Conservation (phyloP, 371 early-diverging fungal genomes). For the Apophysomyces sp. region DNA sequence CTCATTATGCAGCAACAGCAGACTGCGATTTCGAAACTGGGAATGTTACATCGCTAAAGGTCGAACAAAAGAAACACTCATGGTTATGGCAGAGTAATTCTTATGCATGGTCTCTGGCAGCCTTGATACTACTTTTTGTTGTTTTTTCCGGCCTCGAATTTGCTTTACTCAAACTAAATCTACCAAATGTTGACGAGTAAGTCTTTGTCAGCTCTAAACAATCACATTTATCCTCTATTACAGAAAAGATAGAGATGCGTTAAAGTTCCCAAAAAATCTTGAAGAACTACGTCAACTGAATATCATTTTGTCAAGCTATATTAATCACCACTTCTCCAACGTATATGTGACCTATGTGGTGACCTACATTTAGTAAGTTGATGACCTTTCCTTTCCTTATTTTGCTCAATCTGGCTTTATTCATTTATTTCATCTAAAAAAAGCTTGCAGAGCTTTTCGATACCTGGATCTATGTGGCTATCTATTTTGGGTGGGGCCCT, state of each 20-base stretch:
- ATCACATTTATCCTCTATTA: neutral
- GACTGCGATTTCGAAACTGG: neutral
- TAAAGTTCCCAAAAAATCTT: conserved; percentile 58
- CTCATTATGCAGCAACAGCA: neutral
- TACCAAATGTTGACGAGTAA: conserved; percentile 43
- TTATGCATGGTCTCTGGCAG: conserved; percentile 38
- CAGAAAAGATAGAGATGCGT: conserved; percentile 54
- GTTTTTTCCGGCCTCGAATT: conserved; percentile 35
- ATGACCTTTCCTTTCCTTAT: neutral
- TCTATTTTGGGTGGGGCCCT: conserved; percentile 64
- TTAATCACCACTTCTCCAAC: conserved; percentile 55
- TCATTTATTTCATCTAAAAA: neutral
- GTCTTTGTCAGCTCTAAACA: conserved; percentile 5
- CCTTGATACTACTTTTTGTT: conserved; percentile 29
- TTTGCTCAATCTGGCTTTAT: neutral
- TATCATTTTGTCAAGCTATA: conserved; percentile 54
- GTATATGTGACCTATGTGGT: conserved; percentile 54
- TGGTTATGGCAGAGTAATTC: conserved; percentile 44
- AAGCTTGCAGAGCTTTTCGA: conserved; percentile 67
- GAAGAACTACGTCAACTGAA: conserved; percentile 56
- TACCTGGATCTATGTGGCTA: conserved; percentile 72
- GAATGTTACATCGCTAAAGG: neutral
- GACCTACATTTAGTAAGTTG: conserved; percentile 61
- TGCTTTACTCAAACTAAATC: conserved; percentile 28
- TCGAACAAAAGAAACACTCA: conserved; percentile 9